Evolutionary conservation across 352 stramenopile species (phyloP).

Genomic region (Pythium insidiosum): DNA sequence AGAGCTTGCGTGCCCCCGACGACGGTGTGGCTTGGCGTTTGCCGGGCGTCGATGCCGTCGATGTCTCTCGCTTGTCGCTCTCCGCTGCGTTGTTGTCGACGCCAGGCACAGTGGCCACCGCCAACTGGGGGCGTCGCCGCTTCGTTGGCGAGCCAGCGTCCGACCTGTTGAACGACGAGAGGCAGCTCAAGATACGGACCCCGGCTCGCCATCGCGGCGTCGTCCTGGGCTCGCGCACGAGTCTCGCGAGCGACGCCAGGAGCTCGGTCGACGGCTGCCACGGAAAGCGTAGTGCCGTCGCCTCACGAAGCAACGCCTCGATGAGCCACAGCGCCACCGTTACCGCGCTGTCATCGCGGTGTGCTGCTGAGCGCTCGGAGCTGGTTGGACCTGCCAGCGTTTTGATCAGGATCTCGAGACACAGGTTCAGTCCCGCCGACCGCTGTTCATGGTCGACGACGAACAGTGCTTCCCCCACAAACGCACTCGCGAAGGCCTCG

Average conservation of each 20-base stretch:
- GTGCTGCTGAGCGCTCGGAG: not conserved
- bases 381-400: conserved; percentile 1
- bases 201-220: conserved; percentile 29
- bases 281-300: conserved; percentile 3
- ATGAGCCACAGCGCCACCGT: conserved; percentile 23
- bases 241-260: conserved; percentile 21
- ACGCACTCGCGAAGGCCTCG: conserved; percentile 6
- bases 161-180: conserved; percentile 16
- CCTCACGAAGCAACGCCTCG: conserved; percentile 31
- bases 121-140: too few species aligned
- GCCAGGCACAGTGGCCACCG: too few species aligned
- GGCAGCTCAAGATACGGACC: conserved; percentile 30
- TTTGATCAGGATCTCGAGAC: conserved; percentile 28
- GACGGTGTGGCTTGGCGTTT: conserved; percentile 8
- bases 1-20: conserved; percentile 8
- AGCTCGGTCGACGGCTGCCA: conserved; percentile 31
- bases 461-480: conserved; percentile 5
- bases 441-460: too few species aligned
- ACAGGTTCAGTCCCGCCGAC: conserved; percentile 18
- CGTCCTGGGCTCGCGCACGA: conserved; percentile 25
- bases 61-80: not conserved
- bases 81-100: not conserved
- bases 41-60: not conserved
- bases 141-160: too few species aligned
- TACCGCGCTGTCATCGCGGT: conserved; percentile 16